Conservation (phyloP, 2,329 filamentous ascomycete species). For the Nemania sp. region DNA sequence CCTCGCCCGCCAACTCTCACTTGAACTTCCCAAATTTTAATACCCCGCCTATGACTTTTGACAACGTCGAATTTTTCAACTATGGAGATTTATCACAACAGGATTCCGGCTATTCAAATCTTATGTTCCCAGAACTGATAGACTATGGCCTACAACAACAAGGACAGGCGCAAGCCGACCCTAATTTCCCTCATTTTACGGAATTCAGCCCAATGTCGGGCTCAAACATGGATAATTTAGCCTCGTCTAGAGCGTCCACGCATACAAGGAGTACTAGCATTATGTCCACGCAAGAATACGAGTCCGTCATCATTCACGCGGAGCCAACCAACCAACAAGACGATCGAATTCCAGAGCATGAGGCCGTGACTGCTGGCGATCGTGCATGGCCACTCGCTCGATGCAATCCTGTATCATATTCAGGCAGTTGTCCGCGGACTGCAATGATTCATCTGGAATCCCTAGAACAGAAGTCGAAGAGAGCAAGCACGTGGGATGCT, state of each 20-base stretch:
- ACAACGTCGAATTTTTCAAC: neutral
- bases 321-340: conserved; percentile 47
- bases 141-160: neutral
- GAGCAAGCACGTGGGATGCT: conserved; percentile 60
- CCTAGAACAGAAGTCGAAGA: conserved; percentile 62
- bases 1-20: conserved; percentile 52
- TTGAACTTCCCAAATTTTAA: conserved; percentile 53
- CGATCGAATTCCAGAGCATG: conserved; percentile 58
- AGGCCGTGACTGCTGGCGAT: conserved; percentile 61
- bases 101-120: neutral
- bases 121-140: neutral
- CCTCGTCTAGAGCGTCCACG: conserved; percentile 58
- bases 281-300: conserved; percentile 56
- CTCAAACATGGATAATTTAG: conserved; percentile 58
- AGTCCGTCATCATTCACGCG: conserved; percentile 50
- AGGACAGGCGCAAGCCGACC: neutral
- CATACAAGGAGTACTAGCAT: conserved; percentile 63
- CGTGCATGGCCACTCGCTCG: conserved; percentile 64
- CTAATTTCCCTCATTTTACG: conserved; percentile 52
- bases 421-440: conserved; percentile 61
- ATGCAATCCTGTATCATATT: conserved; percentile 61
- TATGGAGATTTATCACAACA: neutral
- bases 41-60: conserved; percentile 48
- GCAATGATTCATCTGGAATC: conserved; percentile 65
- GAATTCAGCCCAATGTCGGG: conserved; percentile 58